These are phyloP conservation scores for Wickerhamiella galacta DNA, from an alignment of 805 yeast species.

Conservation along the genomic window DNA sequence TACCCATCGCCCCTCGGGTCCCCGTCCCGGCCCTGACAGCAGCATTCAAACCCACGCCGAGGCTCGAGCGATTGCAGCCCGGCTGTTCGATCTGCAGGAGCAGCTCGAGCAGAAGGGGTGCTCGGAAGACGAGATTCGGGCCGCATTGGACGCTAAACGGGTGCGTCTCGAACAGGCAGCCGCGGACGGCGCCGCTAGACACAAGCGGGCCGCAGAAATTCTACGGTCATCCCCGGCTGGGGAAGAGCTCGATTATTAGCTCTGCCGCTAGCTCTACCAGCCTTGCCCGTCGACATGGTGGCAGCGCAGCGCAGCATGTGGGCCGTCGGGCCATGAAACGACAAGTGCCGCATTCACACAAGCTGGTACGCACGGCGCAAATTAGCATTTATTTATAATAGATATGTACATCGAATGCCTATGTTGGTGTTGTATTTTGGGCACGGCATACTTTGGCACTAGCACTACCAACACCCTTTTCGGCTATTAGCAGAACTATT, in stretches of 20 bases:
- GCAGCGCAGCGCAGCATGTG: too few species aligned
- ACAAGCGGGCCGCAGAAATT: background rate
- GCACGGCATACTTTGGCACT: too few species aligned
- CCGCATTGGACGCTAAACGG: conserved; percentile 1
- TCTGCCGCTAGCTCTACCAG: too few species aligned
- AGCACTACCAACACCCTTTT: too few species aligned
- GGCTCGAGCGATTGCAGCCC: conserved; percentile 14
- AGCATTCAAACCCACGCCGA: conserved; percentile 16
- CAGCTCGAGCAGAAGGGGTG: conserved; percentile 6
- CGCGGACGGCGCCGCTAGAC: background rate
- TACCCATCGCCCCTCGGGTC: conserved; percentile 1
- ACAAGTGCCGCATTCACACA: too few species aligned
- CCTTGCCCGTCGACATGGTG: too few species aligned
- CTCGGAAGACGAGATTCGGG: conserved; percentile 1
- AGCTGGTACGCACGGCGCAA: too few species aligned
- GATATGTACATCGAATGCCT: too few species aligned
- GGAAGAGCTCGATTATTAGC: background rate
- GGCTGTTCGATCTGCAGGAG: conserved; percentile 10
- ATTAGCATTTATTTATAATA: too few species aligned
- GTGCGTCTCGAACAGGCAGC: background rate
- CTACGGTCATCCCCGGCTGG: background rate
- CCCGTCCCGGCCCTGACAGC: conserved; percentile 14
- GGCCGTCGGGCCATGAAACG: too few species aligned
- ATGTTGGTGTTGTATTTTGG: too few species aligned
- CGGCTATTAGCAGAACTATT: too few species aligned